Base-by-base conservation (phyloP, 352 stramenopile genomes). In the Pythium sukuiense region DNA sequence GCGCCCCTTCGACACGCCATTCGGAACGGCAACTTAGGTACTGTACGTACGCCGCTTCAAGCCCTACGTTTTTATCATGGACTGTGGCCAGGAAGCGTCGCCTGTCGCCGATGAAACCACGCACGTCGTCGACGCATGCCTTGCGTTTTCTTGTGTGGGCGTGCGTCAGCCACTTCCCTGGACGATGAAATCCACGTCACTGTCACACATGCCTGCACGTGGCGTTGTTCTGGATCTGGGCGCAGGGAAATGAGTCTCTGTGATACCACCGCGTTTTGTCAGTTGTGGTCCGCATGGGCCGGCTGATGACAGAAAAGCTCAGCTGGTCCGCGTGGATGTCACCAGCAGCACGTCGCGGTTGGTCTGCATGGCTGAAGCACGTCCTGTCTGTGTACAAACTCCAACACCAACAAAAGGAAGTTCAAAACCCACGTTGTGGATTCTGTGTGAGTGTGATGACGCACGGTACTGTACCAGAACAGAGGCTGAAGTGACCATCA, bases 1-100 rank as follows among this genome's bases (percentile, higher is more conserved):
- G 60, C 61, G 61, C 54, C 61, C 61, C 61, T 67, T 67, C 61
- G 61, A 61, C 54, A 70, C 55, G 59, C 56, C 45, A 65, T 61
- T 65, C 54, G 56, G 33, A 49, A 63, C 55, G 56, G 61, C 55
- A 67, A 55, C 41, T 55, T 67, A 67, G 54, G 61, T 61, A 52
- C 50, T 18, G 5, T 16, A 14, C 35, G 7, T 37, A 24, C 45
- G 29, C n/a, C 45, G 45, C 20, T 52, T 52, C 45, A 29, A 52
- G 45, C 45, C 7, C 45, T 30, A 24, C 45, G 45, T 24, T 52
- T 49, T 49, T 52, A 29, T 52, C n/a, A 24, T 45, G 37, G 37
- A 45, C 2, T 0, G 37, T 5, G 37, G 9, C 6, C 6, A 16
- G 13, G 39, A 48, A n/a, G 39, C 39, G 39, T 27, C 45, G 20